These are phyloP conservation scores for Colletotrichum aenigma DNA, from an alignment of 2,329 filamentous ascomycete genomes.

Conservation along the genomic window DNA sequence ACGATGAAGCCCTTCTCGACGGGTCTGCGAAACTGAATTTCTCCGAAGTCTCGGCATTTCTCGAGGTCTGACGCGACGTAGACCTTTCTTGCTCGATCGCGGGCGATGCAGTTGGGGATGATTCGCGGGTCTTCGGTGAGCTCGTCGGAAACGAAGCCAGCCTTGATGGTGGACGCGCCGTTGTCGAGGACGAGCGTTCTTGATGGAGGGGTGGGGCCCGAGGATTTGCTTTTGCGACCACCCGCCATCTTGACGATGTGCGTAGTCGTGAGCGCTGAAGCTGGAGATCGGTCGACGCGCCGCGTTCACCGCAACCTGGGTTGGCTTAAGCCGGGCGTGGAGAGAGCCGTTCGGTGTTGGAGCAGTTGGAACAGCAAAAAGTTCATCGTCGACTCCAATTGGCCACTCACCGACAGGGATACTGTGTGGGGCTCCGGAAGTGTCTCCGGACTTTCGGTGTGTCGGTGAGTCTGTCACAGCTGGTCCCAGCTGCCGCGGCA, in stretches of 20 bases:
- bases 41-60: slow-evolving; percentile 85
- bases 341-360: background rate
- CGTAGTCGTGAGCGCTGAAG: background rate
- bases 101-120: slow-evolving; percentile 88
- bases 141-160: slow-evolving; percentile 69
- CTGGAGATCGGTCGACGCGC: background rate
- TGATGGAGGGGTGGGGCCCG: slow-evolving; percentile 56
- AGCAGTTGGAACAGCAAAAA: background rate
- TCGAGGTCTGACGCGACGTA: slow-evolving; percentile 83
- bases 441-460: background rate
- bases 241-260: slow-evolving; percentile 40
- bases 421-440: background rate
- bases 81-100: slow-evolving; percentile 77
- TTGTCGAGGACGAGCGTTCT: slow-evolving; percentile 91
- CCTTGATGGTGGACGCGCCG: slow-evolving; percentile 90
- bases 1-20: slow-evolving; percentile 95
- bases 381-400: background rate
- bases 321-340: background rate
- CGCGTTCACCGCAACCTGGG: background rate
- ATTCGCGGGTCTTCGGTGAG: slow-evolving; percentile 63
- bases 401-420: background rate
- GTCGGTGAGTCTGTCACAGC: background rate
- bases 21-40: slow-evolving; percentile 83
- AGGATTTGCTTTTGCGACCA: slow-evolving; percentile 56
- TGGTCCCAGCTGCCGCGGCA: background rate